These are phyloP conservation scores for Gymnopilus dilepis DNA, from an alignment of 768 basidiomycete species.

Conservation along the genomic window DNA sequence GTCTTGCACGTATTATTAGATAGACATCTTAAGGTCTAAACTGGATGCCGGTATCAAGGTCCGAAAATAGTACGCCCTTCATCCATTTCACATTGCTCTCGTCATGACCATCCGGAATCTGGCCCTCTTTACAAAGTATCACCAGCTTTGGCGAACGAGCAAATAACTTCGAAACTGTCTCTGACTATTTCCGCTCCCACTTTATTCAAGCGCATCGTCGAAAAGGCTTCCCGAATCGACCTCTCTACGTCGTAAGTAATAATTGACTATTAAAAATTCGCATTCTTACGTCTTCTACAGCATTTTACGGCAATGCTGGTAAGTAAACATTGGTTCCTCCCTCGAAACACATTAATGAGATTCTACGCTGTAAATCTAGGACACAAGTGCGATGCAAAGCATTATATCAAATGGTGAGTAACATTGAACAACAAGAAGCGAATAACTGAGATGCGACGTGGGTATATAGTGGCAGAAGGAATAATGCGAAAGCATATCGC, in stretches of 20 bases:
- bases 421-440: conserved; percentile 6
- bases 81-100: not conserved
- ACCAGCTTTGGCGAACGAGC: conserved; percentile 77
- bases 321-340: conserved; percentile 1
- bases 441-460: conserved; percentile 9
- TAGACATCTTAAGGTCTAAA: conserved; percentile 75
- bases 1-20: conserved; percentile 42
- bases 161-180: conserved; percentile 72
- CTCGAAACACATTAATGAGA: not conserved
- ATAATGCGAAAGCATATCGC: conserved; percentile 71
- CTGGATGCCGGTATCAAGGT: conserved; percentile 69
- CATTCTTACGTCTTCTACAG: conserved; percentile 35
- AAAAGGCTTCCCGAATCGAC: conserved; percentile 62
- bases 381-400: conserved; percentile 67
- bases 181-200: conserved; percentile 85
- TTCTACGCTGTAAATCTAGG: conserved; percentile 40
- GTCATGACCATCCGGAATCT: not conserved
- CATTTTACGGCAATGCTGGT: conserved; percentile 79
- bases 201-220: conserved; percentile 77
- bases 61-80: conserved; percentile 70
- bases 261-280: not conserved
- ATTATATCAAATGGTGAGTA: conserved; percentile 66
- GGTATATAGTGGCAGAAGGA: conserved; percentile 60
- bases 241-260: conserved; percentile 65
- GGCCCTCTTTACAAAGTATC: no score